Conservation (phyloP, 1,284 basidiomycete species). For the Ganoderma boninense region DNA sequence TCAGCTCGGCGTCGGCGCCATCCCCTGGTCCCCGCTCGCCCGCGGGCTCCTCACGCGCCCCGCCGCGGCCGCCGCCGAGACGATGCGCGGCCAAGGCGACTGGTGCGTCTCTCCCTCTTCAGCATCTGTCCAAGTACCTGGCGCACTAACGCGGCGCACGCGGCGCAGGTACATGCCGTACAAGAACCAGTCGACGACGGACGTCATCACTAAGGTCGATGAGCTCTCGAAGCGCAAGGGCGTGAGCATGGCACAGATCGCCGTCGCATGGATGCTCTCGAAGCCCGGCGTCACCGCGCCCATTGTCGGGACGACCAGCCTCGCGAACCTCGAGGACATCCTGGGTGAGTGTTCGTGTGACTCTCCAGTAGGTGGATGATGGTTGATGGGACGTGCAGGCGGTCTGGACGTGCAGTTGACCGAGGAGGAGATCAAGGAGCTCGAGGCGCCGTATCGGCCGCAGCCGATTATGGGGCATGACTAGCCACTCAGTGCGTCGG, state of each 20-base stretch:
- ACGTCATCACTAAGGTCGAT: neutral
- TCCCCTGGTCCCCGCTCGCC: slow-evolving; percentile 13
- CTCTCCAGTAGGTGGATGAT: neutral
- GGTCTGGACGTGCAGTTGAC: slow-evolving; percentile 19
- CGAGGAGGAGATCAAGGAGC: slow-evolving; percentile 21
- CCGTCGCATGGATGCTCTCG: slow-evolving; percentile 1
- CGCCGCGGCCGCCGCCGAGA: neutral
- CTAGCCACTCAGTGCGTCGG: too few species aligned
- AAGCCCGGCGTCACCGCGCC: slow-evolving; percentile 44
- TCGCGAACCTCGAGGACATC: slow-evolving; percentile 45
- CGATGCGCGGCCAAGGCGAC: neutral
- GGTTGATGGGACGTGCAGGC: neutral
- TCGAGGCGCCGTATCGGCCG: neutral
- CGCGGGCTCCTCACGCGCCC: slow-evolving; percentile 7
- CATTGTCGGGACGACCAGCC: slow-evolving; percentile 48
- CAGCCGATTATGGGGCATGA: neutral
- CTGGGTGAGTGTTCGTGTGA: slow-evolving; percentile 33
- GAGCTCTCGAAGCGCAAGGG: neutral
- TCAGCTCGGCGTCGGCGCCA: slow-evolving; percentile 3
- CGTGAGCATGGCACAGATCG: neutral
- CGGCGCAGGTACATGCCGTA: neutral
- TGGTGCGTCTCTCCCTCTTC: slow-evolving; percentile 27
- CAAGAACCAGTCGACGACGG: neutral
- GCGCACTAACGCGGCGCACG: neutral
- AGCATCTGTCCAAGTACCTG: too few species aligned